Evolutionary conservation across 1,284 basidiomycete genomes (phyloP).

Genomic region (Sanghuangporus sanghuang): DNA sequence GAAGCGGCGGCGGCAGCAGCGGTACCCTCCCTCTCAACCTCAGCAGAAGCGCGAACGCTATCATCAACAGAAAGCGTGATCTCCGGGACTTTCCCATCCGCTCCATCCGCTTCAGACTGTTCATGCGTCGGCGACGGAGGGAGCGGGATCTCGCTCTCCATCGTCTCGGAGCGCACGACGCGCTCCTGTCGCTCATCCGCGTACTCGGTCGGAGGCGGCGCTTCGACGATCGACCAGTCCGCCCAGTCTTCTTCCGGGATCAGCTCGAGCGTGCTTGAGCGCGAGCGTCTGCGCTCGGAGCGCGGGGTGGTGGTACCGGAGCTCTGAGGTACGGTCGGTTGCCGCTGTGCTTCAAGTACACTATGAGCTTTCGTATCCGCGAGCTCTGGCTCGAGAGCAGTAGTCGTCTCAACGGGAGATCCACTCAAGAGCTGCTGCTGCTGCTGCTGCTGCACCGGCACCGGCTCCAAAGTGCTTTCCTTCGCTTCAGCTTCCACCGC

Average conservation of each 20-base stretch:
- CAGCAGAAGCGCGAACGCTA: neutral
- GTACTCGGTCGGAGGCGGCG: neutral
- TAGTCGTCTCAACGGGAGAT: neutral
- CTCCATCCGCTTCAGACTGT: neutral
- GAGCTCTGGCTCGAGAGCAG: neutral
- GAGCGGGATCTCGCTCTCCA: neutral
- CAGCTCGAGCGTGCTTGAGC: slow-evolving; percentile 10
- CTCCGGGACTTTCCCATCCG: neutral
- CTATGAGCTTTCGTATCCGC: neutral
- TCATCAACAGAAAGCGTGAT: slow-evolving; percentile 1
- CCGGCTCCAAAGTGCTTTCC: neutral
- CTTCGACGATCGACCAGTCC: slow-evolving; percentile 11
- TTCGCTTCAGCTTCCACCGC: neutral
- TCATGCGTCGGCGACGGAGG: neutral
- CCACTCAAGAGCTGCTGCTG: neutral
- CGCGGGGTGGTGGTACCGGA: neutral
- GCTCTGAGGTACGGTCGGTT: neutral
- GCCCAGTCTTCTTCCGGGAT: slow-evolving; percentile 14
- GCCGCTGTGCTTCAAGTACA: neutral
- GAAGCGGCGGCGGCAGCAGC: too few species aligned
- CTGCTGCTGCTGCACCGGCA: neutral
- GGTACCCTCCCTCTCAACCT: neutral
- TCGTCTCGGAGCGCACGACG: neutral
- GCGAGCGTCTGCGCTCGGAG: neutral
- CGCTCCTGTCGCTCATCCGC: neutral